phyloP scores from a whole-genome alignment of 108 stramenopile genomes.

The Pseudonitzschia multiseries region DNA sequence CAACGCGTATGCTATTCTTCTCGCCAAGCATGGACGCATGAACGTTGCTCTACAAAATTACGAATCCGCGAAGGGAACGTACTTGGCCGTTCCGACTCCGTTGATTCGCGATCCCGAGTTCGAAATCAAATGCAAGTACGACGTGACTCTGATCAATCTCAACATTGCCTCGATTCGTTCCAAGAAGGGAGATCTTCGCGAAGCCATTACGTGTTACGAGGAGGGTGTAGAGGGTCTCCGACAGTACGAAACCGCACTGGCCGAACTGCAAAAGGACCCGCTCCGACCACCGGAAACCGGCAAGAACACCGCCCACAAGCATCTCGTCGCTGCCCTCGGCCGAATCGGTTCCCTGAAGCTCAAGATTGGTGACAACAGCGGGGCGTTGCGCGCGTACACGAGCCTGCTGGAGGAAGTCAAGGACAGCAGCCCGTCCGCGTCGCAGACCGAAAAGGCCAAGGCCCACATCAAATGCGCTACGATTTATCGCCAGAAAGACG shows the following conservation, averaged over 20 bases:
- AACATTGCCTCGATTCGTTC: constrained; percentile 90
- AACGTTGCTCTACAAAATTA: constrained; percentile 76
- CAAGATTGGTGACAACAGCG: constrained; percentile 75
- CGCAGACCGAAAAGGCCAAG: constrained; percentile 82
- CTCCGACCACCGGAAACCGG: constrained; percentile 29
- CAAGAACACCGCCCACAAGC: constrained; percentile 81
- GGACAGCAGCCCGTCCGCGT: constrained; percentile 69
- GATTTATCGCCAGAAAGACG: constrained; percentile 73
- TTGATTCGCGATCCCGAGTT: constrained; percentile 71
- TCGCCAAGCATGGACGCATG: constrained; percentile 87
- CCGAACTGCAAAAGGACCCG: constrained; percentile 48
- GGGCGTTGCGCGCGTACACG: constrained; percentile 74
- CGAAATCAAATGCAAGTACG: constrained; percentile 83
- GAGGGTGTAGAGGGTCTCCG: constrained; percentile 76
- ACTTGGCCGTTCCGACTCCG: constrained; percentile 48
- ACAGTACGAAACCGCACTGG: constrained; percentile 65
- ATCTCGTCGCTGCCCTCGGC: constrained; percentile 81
- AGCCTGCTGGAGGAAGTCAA: constrained; percentile 71
- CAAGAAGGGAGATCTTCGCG: constrained; percentile 75
- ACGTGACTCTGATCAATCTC: constrained; percentile 80
- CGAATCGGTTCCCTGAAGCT: constrained; percentile 82
- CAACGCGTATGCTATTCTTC: constrained; percentile 83
- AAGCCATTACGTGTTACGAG: constrained; percentile 74
- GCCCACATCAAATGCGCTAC: constrained; percentile 89
- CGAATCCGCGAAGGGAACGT: constrained; percentile 67